phyloP scores from a whole-genome alignment of 106 monocot genomes.

The Allium fistulosum region DNA sequence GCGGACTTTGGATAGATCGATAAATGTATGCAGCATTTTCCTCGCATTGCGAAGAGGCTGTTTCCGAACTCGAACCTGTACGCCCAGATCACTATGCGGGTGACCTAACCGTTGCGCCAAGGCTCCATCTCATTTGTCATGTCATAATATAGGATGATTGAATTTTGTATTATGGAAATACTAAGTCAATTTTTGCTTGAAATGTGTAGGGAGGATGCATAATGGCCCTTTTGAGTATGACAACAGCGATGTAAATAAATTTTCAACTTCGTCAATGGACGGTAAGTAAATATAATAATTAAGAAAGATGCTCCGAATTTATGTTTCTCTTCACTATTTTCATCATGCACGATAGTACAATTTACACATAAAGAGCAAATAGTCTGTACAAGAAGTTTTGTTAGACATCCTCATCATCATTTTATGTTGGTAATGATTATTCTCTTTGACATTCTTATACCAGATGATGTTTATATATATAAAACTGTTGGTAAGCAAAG shows the following conservation, averaged over 20 bases:
- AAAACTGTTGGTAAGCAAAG: constrained; percentile 29
- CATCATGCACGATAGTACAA: neutral
- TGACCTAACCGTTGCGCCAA: too few species aligned
- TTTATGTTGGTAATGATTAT: too few species aligned
- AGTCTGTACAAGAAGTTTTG: neutral
- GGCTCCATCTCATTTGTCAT: too few species aligned
- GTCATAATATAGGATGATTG: too few species aligned
- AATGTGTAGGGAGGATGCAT: neutral
- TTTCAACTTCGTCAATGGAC: neutral
- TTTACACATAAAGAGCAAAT: neutral
- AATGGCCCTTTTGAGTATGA: neutral
- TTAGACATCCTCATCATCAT: neutral
- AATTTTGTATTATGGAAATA: too few species aligned
- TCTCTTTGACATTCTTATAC: constrained; percentile 1
- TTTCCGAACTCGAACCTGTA: too few species aligned
- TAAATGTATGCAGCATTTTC: too few species aligned
- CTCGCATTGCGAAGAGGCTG: too few species aligned
- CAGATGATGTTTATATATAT: constrained; percentile 35
- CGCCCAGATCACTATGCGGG: too few species aligned
- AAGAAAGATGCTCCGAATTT: neutral
- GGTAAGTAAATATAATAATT: constrained; percentile 3
- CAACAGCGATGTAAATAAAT: too few species aligned
- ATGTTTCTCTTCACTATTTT: neutral
- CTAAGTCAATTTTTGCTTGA: neutral
- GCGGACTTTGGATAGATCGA: too few species aligned